phyloP scores from a whole-genome alignment of 208 protist species.

The Trypanosoma avium region DNA sequence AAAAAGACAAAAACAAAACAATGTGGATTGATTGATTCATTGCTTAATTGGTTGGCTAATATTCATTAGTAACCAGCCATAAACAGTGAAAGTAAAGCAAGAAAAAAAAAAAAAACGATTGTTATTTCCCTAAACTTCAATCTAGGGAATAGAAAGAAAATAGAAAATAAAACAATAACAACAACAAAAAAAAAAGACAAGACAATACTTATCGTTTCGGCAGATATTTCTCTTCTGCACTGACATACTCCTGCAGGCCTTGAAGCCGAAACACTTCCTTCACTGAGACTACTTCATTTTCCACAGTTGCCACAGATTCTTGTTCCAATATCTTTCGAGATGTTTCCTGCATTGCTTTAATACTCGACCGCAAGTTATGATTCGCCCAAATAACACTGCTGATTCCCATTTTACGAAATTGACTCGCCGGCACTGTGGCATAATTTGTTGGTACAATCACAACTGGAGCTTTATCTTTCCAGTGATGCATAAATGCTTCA shows the following conservation, averaged over 20 bases:
- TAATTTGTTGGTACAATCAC: conserved; percentile 88
- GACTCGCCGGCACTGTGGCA: conserved; percentile 42
- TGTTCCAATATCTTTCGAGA: conserved; percentile 55
- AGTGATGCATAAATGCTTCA: conserved; percentile 64
- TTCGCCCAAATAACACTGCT: conserved; percentile 78
- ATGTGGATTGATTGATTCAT: too few species aligned
- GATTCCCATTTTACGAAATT: conserved; percentile 59
- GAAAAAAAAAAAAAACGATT: too few species aligned
- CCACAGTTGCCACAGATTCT: conserved; percentile 47
- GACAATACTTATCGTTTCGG: conserved; percentile 42
- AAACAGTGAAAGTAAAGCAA: too few species aligned
- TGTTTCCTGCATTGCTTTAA: conserved; percentile 59
- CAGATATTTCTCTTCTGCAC: conserved; percentile 64
- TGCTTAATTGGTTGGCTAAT: too few species aligned
- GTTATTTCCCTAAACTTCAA: too few species aligned
- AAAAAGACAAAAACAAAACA: too few species aligned
- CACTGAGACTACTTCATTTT: conserved; percentile 50
- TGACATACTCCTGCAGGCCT: conserved; percentile 47
- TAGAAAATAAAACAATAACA: too few species aligned
- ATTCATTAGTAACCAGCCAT: too few species aligned
- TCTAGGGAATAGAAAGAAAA: too few species aligned
- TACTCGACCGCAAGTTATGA: conserved; percentile 57
- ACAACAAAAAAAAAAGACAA: too few species aligned
- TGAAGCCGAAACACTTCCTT: conserved; percentile 79
- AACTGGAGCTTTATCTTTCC: conserved; percentile 51